phyloP scores from a whole-genome alignment of 78 protist genomes.

The Cavenderia fasciculata region DNA sequence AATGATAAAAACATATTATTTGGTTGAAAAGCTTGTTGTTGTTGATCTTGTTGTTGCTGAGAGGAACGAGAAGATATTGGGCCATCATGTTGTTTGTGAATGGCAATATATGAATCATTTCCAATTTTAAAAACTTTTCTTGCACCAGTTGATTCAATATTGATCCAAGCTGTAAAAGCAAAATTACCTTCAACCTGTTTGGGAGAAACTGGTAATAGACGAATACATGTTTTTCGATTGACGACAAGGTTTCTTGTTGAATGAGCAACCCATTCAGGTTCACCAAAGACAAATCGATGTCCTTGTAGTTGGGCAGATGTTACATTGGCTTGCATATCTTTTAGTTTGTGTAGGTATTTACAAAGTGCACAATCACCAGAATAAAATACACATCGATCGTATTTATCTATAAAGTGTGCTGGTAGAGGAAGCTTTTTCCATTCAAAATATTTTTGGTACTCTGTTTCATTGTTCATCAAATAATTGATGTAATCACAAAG shows the following conservation, averaged over 20 bases:
- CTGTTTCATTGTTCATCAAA: constrained; percentile 39
- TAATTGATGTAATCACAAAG: constrained; percentile 12
- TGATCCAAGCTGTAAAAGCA: constrained; percentile 5
- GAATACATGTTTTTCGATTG: no score
- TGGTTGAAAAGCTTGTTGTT: no score
- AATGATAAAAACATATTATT: background rate
- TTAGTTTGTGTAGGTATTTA: background rate
- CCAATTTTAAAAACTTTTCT: background rate
- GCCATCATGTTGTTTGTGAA: no score
- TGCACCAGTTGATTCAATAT: background rate
- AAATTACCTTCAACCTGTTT: background rate
- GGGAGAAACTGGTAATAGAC: no score
- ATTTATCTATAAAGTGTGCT: constrained; percentile 7
- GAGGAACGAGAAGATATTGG: no score
- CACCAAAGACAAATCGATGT: constrained; percentile 21
- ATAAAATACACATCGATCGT: constrained; percentile 54
- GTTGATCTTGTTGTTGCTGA: no score
- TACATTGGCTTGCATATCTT: background rate
- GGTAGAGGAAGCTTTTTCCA: constrained; percentile 47
- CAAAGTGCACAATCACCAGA: constrained; percentile 44
- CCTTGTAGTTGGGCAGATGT: background rate
- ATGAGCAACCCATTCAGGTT: constrained; percentile 2
- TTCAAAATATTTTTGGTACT: constrained; percentile 23
- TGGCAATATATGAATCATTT: background rate
- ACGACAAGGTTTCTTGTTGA: no score